Conservation (phyloP, 331 rosid species). For the Telfairia occidentalis region DNA sequence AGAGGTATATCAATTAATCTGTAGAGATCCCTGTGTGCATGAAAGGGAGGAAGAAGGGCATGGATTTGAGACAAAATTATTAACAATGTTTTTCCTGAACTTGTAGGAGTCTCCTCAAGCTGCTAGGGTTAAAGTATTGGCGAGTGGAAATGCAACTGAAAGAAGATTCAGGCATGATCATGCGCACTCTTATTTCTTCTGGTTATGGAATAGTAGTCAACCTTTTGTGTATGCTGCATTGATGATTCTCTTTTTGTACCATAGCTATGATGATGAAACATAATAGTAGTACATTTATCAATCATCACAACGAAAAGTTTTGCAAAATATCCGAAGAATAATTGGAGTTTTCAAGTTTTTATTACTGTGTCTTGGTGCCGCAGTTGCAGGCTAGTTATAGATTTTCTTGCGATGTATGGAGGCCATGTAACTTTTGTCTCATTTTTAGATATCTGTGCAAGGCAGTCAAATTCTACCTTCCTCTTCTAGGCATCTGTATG, state of each 20-base stretch:
- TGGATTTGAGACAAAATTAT: background rate
- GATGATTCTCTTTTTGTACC: background rate
- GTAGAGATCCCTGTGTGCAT: background rate
- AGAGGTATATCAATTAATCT: slow-evolving; percentile 41
- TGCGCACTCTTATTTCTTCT: background rate
- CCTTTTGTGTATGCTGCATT: background rate
- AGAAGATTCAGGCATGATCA: slow-evolving; percentile 78
- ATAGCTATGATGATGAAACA: background rate
- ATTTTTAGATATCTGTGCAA: background rate
- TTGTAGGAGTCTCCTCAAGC: slow-evolving; percentile 96
- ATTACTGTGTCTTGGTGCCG: background rate
- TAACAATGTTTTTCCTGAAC: slow-evolving; percentile 8
- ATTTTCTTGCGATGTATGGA: background rate
- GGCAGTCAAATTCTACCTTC: background rate
- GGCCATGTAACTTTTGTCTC: background rate
- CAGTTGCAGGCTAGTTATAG: background rate
- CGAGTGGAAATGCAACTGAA: slow-evolving; percentile 95
- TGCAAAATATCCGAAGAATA: background rate
- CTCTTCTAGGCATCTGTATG: background rate
- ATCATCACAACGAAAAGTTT: background rate
- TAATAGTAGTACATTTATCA: background rate
- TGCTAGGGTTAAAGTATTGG: slow-evolving; percentile 96
- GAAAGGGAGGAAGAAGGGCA: slow-evolving; percentile 4
- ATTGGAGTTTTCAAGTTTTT: background rate
- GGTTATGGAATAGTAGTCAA: background rate